Conservation (phyloP, 345 rosid species). For the Schrenkiella parvula region DNA sequence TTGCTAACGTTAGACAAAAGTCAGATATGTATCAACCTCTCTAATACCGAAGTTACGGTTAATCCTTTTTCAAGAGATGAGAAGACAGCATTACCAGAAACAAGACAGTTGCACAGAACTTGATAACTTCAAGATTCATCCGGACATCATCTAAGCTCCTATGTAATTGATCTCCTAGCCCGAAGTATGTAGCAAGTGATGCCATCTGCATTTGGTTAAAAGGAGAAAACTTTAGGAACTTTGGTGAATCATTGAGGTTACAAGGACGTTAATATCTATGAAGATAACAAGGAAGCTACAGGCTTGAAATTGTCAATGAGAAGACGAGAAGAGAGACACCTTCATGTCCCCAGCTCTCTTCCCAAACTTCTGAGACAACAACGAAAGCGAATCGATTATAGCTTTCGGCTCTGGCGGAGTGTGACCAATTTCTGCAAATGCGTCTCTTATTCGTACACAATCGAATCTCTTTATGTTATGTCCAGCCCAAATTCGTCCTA, state of each 20-base stretch:
- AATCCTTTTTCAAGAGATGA: not conserved
- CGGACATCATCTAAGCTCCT: conserved; percentile 91
- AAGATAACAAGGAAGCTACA: not conserved
- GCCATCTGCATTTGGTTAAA: conserved; percentile 60
- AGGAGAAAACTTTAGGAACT: not conserved
- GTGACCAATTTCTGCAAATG: conserved; percentile 55
- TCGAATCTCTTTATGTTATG: conserved; percentile 82
- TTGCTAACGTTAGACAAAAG: not conserved
- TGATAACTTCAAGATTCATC: conserved; percentile 89
- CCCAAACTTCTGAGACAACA: conserved; percentile 78
- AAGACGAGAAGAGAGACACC: conserved; percentile 32
- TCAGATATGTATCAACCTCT: not conserved
- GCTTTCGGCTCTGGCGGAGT: conserved; percentile 75
- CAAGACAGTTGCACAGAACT: conserved; percentile 82
- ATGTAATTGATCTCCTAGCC: conserved; percentile 72
- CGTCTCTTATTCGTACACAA: conserved; percentile 70
- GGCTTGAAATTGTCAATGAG: not conserved
- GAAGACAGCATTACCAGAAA: conserved; percentile 56
- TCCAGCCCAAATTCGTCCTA: conserved; percentile 95
- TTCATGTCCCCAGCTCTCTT: conserved; percentile 96
- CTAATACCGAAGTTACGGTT: not conserved
- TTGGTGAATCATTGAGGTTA: not conserved
- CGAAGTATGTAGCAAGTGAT: conserved; percentile 73
- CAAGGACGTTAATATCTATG: not conserved
- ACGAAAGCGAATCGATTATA: conserved; percentile 58